Evolutionary conservation across 1,139 yeast genomes (phyloP), one percentile per base, ranked within the genome.

Genomic region (Debaryomyces udenii): DNA sequence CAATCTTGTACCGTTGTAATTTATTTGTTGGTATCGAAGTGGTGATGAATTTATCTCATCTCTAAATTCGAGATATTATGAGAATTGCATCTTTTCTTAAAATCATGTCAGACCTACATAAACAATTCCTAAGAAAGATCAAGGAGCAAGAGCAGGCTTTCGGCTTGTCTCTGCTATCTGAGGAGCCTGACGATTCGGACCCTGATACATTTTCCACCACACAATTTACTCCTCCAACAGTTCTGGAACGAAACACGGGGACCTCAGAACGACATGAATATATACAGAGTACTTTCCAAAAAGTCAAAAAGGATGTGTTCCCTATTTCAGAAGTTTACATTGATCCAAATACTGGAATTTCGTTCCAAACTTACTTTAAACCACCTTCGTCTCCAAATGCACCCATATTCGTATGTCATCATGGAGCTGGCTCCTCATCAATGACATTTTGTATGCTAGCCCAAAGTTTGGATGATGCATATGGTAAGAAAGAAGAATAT

Each of bases 381-480:
- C 71, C 80, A 0, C 93, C 96, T 0, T 42, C 53, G 2, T 41
- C 55, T 1, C 37, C 52, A 0, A 55, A 61, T 0, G 68, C 76
- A 0, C 84, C 94, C 0, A 56, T 89, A 1, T 80, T 86, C 50
- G 66, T 91, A 2, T 81, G 83, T 49, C 94, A 88, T 48, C 99
- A 93, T 60, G 99, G 99, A 4, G 97, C 97, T 1, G 99, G 98
- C 1, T 90, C 97, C 1, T 80, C 88, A 2, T 89, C 86, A 0
- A 68, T 88, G 65, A 75, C 96, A 1, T 93, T 87, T 68, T 88
- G 88, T 0, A 62, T 65, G 27, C 57, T 85, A 26, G 64, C 80
- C 0, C 63, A 47, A 55, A 64, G 10, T 39, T 78, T 39, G 44
- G 41, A 47, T 6, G 43, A 50, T 16, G 40, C 51, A 27, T 44